Evolutionary conservation across 2,329 filamentous ascomycete species (phyloP), one percentile per base, ranked within the genome.

Genomic region (Aspergillus sp.): DNA sequence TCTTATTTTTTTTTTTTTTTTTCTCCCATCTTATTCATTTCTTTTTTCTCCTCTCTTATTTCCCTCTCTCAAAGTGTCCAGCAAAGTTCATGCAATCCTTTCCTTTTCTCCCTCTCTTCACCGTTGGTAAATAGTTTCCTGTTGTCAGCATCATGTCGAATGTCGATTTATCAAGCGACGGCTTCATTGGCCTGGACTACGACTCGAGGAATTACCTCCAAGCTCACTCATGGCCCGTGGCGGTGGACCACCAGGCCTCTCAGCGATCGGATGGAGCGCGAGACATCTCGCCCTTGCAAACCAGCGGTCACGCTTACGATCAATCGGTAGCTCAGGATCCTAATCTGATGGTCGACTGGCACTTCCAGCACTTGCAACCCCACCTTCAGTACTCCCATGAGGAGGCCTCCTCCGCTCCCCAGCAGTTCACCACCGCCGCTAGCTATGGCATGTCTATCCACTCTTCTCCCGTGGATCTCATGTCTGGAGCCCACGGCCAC

Each of bases 401-500:
- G 69, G 85, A 88, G 63, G 79, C 82, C 41, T 78, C 83, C 5
- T 75, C 88, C 68, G 82, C 73, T 54, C 70, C 75, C 70, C 85
- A 83, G 70, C 85, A 83, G 70, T 80, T 83, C 61, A 83, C 80
- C 58, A 76, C 84, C 36, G 81, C 84, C 36, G 81, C 88, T 60
- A 86, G 86, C 64, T 89, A 88, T 70, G 75, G 70, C 48, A 74
- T 80, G 63, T 69, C 77, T 38, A 67, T 81, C 61, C 77, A 80
- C 50, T 72, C 77, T 17, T 77, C 78, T 3, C 75, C 81, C 84
- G 63, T 87, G 83, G 57, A 81, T 81, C 72, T 71, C 81, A 77
- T 84, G 65, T 75, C 87, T 7, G 85, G 86, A 7, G 76, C 80
- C 7, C 88, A 90, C 70, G 83, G 85, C 36, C 81, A 86, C 41